Base-by-base conservation (phyloP, 2,329 filamentous ascomycete genomes). In the Nemania serpens region DNA sequence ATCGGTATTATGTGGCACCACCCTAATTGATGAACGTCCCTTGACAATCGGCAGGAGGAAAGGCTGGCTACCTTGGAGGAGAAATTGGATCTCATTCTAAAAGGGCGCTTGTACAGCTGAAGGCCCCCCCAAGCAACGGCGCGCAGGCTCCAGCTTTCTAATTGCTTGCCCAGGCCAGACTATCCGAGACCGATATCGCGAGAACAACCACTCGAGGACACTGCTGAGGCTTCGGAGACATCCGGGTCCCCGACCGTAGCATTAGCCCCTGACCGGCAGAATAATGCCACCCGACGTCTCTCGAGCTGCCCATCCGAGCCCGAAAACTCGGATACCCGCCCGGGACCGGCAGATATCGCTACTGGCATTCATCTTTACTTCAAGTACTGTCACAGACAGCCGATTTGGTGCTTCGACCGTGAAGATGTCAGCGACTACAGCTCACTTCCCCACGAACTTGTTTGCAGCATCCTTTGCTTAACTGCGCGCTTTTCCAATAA, bases 361-460 rank as follows among this genome's bases (percentile, higher is more conserved):
- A 49, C 52, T 22, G 60, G 63, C 22, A 46, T 65, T 37, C 63
- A 60, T 52, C 57, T 63, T 3, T 65, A 65, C 20, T 65, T 65
- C 57, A 65, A 56, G 37, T 63, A 63, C 49, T 65, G 63, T 43
- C 63, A 65, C 55, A 65, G 63, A 34, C 63, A 65, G 25, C 63
- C 63, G 29, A 63, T 65, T 15, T 65, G 63, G 63, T 65, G 63
- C 43, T 65, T 65, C 20, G 63, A 65, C 29, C 63, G 61, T 22
- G 57, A 65, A 49, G 63, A 65, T 41, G 61, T 65, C 29, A 55
- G 11, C 11, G 55, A 65, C 42, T 61, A 63, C 36, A 56, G 48
- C 54, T 57, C 57, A 25, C 63, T 65, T 43, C 47, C 63, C 37
- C 63, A 63, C 36, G 63, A 65, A 33, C 63, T 65, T 9, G 51